Conservation (phyloP, 2,329 filamentous ascomycete species). For the Incumbomyces delicatus region DNA sequence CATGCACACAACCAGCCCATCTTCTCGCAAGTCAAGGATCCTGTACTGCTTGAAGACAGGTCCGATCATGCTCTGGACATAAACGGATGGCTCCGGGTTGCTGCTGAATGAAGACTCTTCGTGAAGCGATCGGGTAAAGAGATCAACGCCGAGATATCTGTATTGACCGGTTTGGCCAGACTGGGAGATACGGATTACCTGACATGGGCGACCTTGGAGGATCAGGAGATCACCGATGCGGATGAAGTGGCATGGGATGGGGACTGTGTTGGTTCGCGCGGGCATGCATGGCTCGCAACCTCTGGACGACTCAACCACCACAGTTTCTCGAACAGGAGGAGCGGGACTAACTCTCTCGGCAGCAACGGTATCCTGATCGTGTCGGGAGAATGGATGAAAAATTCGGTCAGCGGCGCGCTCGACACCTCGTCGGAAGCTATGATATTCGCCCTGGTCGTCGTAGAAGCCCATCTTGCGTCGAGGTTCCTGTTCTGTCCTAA, state of each 20-base stretch:
- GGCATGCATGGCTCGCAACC: conserved; percentile 42
- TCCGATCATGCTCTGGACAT: conserved; percentile 98
- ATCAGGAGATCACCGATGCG: conserved; percentile 97
- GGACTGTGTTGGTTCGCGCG: conserved; percentile 68
- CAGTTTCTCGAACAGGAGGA: conserved; percentile 35
- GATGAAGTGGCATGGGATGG: conserved; percentile 99
- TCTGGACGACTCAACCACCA: conserved; percentile 38
- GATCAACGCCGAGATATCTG: conserved; percentile 98
- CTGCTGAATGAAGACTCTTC: conserved; percentile 98
- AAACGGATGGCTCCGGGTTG: conserved; percentile 90
- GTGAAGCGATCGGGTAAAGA: conserved; percentile 99
- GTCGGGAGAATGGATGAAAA: conserved; percentile 52
- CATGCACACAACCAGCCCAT: conserved; percentile 78
- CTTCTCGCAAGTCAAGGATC: conserved; percentile 91
- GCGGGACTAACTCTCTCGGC: conserved; percentile 31
- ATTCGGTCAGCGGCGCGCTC: conserved; percentile 57
- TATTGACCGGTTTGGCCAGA: conserved; percentile 97
- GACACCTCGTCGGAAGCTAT: conserved; percentile 63
- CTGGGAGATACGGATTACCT: conserved; percentile 99
- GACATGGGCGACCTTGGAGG: conserved; percentile 96
- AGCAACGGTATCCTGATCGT: conserved; percentile 29
- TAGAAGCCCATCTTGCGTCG: conserved; percentile 61
- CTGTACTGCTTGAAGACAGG: conserved; percentile 99
- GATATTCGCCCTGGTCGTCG: conserved; percentile 68
- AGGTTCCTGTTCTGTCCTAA: conserved; percentile 41